Conservation (phyloP, 441 rosid genomes). For the Populus hybrid region DNA sequence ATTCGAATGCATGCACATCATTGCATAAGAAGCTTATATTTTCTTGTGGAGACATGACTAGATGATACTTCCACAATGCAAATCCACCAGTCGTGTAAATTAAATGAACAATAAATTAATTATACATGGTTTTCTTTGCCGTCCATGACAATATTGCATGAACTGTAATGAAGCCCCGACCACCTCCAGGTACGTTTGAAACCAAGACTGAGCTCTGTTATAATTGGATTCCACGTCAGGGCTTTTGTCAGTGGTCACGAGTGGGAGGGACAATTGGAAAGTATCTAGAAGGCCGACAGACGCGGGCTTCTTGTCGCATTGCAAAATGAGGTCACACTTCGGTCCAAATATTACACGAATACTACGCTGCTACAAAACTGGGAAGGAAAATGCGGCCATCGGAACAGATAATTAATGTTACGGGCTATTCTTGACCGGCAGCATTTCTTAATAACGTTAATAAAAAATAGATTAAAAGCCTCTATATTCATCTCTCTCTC, state of each 20-base stretch:
- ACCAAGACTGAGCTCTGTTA: neutral
- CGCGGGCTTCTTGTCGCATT: conserved; percentile 10
- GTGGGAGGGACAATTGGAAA: neutral
- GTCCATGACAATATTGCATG: neutral
- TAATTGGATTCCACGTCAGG: conserved; percentile 16
- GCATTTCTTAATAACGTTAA: neutral
- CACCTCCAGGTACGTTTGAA: too few relatives aligned
- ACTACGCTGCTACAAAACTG: too few relatives aligned
- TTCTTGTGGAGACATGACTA: too few relatives aligned
- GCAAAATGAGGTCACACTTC: conserved; percentile 15
- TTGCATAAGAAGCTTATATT: too few relatives aligned
- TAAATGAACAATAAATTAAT: too few relatives aligned
- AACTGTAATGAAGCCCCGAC: neutral
- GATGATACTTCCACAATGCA: too few relatives aligned
- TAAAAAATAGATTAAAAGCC: too few relatives aligned
- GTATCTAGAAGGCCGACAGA: neutral
- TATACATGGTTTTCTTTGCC: too few relatives aligned
- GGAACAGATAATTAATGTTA: too few relatives aligned
- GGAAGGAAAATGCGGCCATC: neutral
- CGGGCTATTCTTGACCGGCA: neutral
- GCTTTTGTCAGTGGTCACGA: neutral
- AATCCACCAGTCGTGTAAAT: too few relatives aligned
- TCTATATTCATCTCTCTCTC: too few relatives aligned
- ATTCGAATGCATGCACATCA: too few relatives aligned
- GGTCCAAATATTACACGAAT: conserved; percentile 11